Conservation (phyloP, 2,329 filamentous ascomycete species). For the Xylariaceae sp. region DNA sequence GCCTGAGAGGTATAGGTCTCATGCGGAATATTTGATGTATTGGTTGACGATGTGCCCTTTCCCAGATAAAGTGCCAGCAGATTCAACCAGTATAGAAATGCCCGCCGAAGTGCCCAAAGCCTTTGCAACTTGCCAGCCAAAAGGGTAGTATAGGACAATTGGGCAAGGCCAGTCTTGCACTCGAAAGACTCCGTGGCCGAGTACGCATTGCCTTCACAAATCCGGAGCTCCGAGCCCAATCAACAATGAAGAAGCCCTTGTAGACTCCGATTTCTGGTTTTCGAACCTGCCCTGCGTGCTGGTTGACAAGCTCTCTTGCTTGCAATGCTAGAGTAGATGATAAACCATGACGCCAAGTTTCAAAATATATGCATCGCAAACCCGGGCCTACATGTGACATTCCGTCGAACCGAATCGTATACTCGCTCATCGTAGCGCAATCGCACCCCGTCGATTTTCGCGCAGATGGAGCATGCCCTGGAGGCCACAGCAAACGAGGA, state of each 20-base stretch:
- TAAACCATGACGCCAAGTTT: conserved; percentile 6
- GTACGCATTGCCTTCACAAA: conserved; percentile 1
- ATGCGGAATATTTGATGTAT: neutral
- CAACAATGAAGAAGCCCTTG: neutral
- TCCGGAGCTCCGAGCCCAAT: conserved; percentile 5
- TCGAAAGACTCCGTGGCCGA: no score
- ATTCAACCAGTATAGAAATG: neutral
- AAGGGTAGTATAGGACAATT: neutral
- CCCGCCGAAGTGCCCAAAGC: conserved; percentile 1
- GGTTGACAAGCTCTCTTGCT: neutral
- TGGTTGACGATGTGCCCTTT: neutral
- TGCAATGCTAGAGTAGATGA: neutral
- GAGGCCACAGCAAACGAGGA: conserved; percentile 89
- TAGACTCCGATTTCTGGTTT: conserved; percentile 1
- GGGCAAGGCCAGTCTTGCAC: conserved; percentile 3
- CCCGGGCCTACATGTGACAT: conserved; percentile 15
- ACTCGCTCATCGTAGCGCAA: conserved; percentile 63
- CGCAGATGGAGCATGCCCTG: conserved; percentile 87
- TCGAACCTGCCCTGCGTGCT: neutral
- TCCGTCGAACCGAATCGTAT: conserved; percentile 8
- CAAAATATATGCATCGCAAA: neutral
- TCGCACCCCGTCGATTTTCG: conserved; percentile 82
- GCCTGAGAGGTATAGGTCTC: conserved; percentile 2
- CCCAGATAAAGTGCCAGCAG: neutral
- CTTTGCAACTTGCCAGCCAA: conserved; percentile 6